Percentiles rank a stretch among this genome's conserved stretches.
Conservation (phyloP, 176 grass and related monocot genomes). For the Aegilops umbellulata region DNA sequence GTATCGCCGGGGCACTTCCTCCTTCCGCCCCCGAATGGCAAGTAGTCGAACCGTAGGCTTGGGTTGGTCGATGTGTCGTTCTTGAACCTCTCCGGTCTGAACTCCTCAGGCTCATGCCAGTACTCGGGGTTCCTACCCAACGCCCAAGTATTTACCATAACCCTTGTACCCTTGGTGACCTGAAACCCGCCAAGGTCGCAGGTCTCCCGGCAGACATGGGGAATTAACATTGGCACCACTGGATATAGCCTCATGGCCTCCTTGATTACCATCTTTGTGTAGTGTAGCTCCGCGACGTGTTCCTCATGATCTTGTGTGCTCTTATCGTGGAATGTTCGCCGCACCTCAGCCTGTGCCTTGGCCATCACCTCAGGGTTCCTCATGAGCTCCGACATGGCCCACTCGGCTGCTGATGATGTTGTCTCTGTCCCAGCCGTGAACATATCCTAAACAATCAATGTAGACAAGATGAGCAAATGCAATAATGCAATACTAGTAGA, state of each 20-base stretch:
- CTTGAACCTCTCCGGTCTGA: background rate
- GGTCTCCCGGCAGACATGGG: background rate
- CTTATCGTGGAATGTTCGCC: background rate
- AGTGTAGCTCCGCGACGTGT: background rate
- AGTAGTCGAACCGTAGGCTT: too few species aligned
- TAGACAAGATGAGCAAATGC: too few species aligned
- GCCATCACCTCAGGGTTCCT: background rate
- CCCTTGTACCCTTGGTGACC: background rate
- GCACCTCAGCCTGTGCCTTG: background rate
- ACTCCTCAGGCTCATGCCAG: background rate
- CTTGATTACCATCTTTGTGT: background rate
- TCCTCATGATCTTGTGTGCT: background rate
- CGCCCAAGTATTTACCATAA: background rate
- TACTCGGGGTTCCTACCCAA: background rate
- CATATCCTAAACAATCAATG: background rate
- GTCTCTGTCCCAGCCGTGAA: background rate
- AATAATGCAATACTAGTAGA: too few species aligned
- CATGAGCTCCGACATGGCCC: background rate
- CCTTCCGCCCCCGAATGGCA: too few species aligned
- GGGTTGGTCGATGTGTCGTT: too few species aligned
- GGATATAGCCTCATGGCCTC: background rate
- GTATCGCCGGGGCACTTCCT: too few species aligned
- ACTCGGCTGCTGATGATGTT: background rate
- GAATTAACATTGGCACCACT: background rate
- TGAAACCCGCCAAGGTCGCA: background rate